Percentiles rank a stretch among this genome's conserved stretches.
These are phyloP conservation scores for Verticillium tricorpus DNA, from an alignment of 2,329 filamentous ascomycete genomes.

Conservation along the genomic window DNA sequence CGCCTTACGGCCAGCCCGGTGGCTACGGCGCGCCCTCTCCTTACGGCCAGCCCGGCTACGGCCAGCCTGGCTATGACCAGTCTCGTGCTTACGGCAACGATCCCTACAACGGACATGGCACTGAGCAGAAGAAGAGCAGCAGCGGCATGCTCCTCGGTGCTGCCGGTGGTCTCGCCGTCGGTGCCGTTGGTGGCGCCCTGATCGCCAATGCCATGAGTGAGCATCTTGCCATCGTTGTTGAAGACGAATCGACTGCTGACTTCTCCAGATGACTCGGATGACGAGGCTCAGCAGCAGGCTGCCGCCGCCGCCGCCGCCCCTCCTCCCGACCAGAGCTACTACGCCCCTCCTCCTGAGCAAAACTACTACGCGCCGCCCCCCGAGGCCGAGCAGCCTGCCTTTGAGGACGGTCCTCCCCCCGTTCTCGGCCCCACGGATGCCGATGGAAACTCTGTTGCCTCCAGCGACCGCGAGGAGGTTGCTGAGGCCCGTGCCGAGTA, in stretches of 20 bases:
- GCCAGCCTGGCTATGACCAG: constrained; percentile 5
- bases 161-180: constrained; percentile 53
- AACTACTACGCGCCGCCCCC: constrained; percentile 11
- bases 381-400: constrained; percentile 10
- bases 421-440: constrained; percentile 32
- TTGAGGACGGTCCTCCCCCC: constrained; percentile 21
- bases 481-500: constrained; percentile 37
- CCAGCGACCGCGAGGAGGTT: constrained; percentile 36
- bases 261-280: constrained; percentile 11
- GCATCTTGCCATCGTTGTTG: constrained; percentile 15
- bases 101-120: constrained; percentile 16
- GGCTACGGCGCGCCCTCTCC: constrained; percentile 7
- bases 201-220: constrained; percentile 52
- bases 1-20: constrained; percentile 5
- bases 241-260: neutral
- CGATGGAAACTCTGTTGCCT: constrained; percentile 36
- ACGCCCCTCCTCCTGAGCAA: constrained; percentile 9
- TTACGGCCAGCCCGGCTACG: constrained; percentile 3
- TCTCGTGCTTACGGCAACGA: constrained; percentile 7
- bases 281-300: constrained; percentile 12
- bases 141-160: constrained; percentile 54
- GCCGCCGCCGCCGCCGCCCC: constrained; percentile 10
- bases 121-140: constrained; percentile 36
- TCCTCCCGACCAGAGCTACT: neutral
- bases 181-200: constrained; percentile 53